A percentile compares a stretch with the other conserved stretches of the same genome.
These are phyloP conservation scores for Gloeopeniophorella convolvens DNA, from an alignment of 768 basidiomycete species.

Conservation along the genomic window DNA sequence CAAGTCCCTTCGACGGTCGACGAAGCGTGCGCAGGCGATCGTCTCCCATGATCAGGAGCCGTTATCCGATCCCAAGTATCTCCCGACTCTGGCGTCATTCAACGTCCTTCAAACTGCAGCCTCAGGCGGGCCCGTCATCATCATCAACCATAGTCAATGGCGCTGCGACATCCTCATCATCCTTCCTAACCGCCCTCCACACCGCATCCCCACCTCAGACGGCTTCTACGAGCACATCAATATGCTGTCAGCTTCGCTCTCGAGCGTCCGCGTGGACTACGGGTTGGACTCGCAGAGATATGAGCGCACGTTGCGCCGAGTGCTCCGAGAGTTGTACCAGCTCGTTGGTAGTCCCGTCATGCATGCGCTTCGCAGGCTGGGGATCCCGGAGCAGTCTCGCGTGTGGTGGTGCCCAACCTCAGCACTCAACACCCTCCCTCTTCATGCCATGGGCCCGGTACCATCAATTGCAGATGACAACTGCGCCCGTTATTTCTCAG, in stretches of 20 bases:
- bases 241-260: not conserved
- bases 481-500: not conserved
- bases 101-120: conserved; percentile 1
- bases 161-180: conserved; percentile 13
- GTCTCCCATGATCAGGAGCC: not conserved
- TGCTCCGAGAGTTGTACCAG: conserved; percentile 1
- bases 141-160: conserved; percentile 3
- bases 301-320: not conserved
- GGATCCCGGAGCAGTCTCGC: not conserved
- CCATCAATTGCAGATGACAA: not conserved
- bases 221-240: not conserved
- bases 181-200: not conserved
- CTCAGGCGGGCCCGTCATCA: not conserved
- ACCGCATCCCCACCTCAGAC: not conserved
- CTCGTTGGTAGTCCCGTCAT: not conserved
- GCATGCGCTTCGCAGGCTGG: not conserved
- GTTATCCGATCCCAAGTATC: not conserved
- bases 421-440: conserved; percentile 10
- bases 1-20: not conserved
- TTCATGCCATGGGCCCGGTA: conserved; percentile 18
- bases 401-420: conserved; percentile 10
- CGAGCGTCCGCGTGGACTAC: not conserved
- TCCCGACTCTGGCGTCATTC: not conserved
- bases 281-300: not conserved
- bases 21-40: not conserved